Conservation (phyloP, 1,284 basidiomycete species). For the Cutaneotrichosporon mucoides region DNA sequence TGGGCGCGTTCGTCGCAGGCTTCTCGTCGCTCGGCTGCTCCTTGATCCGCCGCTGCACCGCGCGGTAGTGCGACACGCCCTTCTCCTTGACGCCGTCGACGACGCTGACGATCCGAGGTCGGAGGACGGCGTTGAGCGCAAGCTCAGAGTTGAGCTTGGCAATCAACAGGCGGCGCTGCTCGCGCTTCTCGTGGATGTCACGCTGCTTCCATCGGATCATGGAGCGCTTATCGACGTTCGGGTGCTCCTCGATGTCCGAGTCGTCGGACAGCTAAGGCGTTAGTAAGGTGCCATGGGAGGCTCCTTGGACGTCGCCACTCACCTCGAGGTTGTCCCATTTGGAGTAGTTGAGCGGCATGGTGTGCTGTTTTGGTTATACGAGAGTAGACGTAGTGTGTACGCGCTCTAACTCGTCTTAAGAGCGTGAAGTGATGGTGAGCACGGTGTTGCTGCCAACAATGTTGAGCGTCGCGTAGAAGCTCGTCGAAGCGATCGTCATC, state of each 20-base stretch:
- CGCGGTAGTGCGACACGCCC: slow-evolving; percentile 58
- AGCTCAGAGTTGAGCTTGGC: slow-evolving; percentile 71
- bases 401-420: too few relatives aligned
- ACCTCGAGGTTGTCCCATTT: slow-evolving; percentile 99
- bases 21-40: slow-evolving; percentile 72
- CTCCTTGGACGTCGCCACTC: slow-evolving; percentile 9
- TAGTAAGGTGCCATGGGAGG: neutral
- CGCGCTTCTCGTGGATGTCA: slow-evolving; percentile 96
- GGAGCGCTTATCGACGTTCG: slow-evolving; percentile 89
- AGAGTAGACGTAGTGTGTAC: too few relatives aligned
- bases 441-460: too few relatives aligned
- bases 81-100: slow-evolving; percentile 37
- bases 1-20: slow-evolving; percentile 63
- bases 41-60: slow-evolving; percentile 66
- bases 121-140: slow-evolving; percentile 72
- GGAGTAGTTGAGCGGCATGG: slow-evolving; percentile 73
- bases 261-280: slow-evolving; percentile 81
- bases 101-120: slow-evolving; percentile 63
- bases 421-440: neutral
- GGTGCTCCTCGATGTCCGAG: slow-evolving; percentile 97
- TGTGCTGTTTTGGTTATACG: neutral
- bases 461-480: neutral
- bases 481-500: slow-evolving; percentile 1
- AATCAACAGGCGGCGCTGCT: slow-evolving; percentile 72
- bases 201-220: slow-evolving; percentile 95